Conservation (phyloP, 2,329 filamentous ascomycete genomes). For the Phyllosticta citribraziliensis region DNA sequence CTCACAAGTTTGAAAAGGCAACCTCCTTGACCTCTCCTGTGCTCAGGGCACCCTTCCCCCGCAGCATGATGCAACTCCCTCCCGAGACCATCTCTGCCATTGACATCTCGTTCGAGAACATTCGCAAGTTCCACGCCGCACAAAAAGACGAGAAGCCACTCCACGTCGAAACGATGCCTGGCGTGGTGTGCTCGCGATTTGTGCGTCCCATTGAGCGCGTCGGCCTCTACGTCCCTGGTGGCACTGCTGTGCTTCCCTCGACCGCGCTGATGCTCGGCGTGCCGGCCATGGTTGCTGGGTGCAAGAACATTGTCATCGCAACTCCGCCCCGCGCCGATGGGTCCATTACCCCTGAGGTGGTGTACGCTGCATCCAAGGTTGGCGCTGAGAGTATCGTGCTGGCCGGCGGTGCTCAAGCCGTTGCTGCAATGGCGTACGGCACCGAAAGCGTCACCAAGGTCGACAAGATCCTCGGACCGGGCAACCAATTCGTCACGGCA, state of each 20-base stretch:
- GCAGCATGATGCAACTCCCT: constrained; percentile 73
- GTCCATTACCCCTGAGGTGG: constrained; percentile 88
- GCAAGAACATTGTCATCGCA: constrained; percentile 86
- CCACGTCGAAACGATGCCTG: constrained; percentile 92
- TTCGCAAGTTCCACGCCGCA: constrained; percentile 83
- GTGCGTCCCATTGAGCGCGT: constrained; percentile 86
- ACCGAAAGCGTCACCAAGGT: constrained; percentile 92
- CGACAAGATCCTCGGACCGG: constrained; percentile 95
- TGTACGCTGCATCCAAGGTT: constrained; percentile 94
- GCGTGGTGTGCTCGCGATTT: constrained; percentile 89
- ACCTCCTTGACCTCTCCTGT: constrained; percentile 84
- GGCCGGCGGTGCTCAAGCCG: constrained; percentile 87
- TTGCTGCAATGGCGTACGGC: constrained; percentile 94
- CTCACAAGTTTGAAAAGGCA: constrained; percentile 96
- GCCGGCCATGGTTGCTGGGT: constrained; percentile 93
- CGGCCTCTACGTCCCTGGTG: constrained; percentile 92
- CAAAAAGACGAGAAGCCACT: constrained; percentile 78
- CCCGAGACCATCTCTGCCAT: constrained; percentile 85
- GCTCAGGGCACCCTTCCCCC: constrained; percentile 77
- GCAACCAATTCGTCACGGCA: constrained; percentile 97
- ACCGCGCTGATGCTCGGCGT: constrained; percentile 98
- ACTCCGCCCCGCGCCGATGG: constrained; percentile 85
- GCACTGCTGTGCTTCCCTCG: constrained; percentile 92
- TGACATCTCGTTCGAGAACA: constrained; percentile 88
- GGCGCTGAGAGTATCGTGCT: constrained; percentile 93